phyloP scores from a whole-genome alignment of 352 stramenopile species.

The Globisporangium spinosum region DNA sequence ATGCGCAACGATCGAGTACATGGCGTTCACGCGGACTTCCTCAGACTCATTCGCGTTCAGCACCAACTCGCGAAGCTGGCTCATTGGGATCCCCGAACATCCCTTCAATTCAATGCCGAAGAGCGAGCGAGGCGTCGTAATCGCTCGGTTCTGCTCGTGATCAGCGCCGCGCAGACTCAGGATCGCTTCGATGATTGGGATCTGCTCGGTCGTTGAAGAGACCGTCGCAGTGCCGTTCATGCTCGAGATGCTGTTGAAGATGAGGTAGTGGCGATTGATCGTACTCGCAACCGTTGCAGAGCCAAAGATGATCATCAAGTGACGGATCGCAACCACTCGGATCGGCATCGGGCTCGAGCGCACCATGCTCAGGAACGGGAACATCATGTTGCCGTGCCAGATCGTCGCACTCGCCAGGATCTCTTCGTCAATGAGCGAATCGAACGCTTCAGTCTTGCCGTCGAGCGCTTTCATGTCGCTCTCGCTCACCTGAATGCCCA shows the following conservation, averaged over 20 bases:
- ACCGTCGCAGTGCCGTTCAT: constrained; percentile 58
- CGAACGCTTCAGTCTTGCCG: constrained; percentile 42
- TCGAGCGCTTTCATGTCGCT: constrained; percentile 47
- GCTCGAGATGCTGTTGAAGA: constrained; percentile 75
- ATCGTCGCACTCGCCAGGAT: constrained; percentile 44
- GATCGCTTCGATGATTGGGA: constrained; percentile 76
- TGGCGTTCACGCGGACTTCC: constrained; percentile 58
- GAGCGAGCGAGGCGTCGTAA: constrained; percentile 29
- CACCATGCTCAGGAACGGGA: constrained; percentile 55
- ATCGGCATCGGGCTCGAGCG: constrained; percentile 53
- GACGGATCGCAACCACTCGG: constrained; percentile 55
- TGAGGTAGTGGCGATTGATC: constrained; percentile 74
- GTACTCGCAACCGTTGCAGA: constrained; percentile 55
- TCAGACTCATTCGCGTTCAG: constrained; percentile 53
- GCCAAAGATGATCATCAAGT: constrained; percentile 64
- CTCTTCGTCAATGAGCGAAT: constrained; percentile 56
- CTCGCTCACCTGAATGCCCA: constrained; percentile 68
- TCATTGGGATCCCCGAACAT: constrained; percentile 53
- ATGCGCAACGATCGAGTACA: constrained; percentile 61
- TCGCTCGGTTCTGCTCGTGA: constrained; percentile 21
- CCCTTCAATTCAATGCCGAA: constrained; percentile 53
- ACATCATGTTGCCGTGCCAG: constrained; percentile 69
- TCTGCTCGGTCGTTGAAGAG: constrained; percentile 75
- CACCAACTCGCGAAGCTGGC: constrained; percentile 61
- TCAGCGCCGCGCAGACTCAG: constrained; percentile 57